Evolutionary conservation across 768 basidiomycete genomes (phyloP).

Genomic region (Ramaria sp.): DNA sequence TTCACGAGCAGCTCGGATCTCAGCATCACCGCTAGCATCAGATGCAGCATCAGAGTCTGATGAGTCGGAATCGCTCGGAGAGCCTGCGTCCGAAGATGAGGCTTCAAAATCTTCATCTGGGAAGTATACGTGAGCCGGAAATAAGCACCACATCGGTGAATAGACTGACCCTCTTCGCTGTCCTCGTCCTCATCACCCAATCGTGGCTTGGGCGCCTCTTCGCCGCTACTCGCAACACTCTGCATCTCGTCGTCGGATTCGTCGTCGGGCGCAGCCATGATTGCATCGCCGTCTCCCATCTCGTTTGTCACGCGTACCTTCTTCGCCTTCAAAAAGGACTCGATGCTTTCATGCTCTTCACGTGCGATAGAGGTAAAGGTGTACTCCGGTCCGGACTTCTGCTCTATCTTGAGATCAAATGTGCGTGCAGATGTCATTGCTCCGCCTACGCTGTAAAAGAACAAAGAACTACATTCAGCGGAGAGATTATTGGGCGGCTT

Average conservation of each 20-base stretch:
- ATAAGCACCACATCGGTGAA: slow-evolving; percentile 5
- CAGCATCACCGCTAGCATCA: slow-evolving; percentile 73
- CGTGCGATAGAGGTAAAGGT: slow-evolving; percentile 92
- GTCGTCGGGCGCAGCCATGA: slow-evolving; percentile 56
- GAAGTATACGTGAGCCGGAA: background rate
- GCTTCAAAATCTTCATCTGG: slow-evolving; percentile 87
- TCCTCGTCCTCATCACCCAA: slow-evolving; percentile 61
- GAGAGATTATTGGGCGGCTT: background rate
- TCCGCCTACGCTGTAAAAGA: slow-evolving; percentile 55
- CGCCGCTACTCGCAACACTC: slow-evolving; percentile 64
- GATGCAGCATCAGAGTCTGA: slow-evolving; percentile 62
- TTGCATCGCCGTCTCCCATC: slow-evolving; percentile 81
- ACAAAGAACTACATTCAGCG: background rate
- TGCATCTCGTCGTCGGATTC: slow-evolving; percentile 76
- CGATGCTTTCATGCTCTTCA: slow-evolving; percentile 84
- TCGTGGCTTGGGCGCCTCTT: slow-evolving; percentile 43
- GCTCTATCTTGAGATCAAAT: slow-evolving; percentile 86
- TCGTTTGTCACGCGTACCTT: slow-evolving; percentile 93
- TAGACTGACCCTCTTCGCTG: slow-evolving; percentile 52
- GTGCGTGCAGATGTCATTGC: slow-evolving; percentile 83
- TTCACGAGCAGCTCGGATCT: slow-evolving; percentile 34
- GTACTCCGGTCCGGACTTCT: slow-evolving; percentile 75
- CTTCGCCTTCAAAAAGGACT: slow-evolving; percentile 79
- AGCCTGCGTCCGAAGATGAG: slow-evolving; percentile 78
- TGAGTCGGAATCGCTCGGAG: slow-evolving; percentile 66